A percentile compares a stretch with the other conserved stretches of the same genome.
Evolutionary conservation across 495 filamentous ascomycete species (phyloP).

Genomic region (Cercophora sp.): DNA sequence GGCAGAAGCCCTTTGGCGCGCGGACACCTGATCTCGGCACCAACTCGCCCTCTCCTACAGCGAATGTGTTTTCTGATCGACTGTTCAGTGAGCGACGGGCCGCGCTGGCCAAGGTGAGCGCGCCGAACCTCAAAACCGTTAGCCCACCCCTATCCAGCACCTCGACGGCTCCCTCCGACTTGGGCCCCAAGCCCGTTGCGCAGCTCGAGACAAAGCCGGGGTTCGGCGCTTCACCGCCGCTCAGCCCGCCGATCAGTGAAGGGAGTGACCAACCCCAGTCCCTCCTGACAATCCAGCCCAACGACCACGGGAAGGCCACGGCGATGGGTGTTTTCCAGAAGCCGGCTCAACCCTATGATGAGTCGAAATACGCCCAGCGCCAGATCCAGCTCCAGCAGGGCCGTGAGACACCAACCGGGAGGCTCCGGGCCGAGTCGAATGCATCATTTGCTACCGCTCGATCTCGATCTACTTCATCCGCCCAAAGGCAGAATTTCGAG

Average conservation of each 20-base stretch:
- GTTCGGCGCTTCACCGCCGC: constrained; percentile 54
- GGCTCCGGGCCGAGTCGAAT: constrained; percentile 31
- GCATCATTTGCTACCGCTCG: constrained; percentile 20
- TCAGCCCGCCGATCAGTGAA: constrained; percentile 73
- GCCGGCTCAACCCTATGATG: constrained; percentile 70
- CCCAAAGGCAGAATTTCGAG: constrained; percentile 19
- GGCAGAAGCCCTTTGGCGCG: constrained; percentile 49
- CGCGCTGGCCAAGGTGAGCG: constrained; percentile 41
- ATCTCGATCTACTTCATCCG: constrained; percentile 34
- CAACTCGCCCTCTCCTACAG: constrained; percentile 28
- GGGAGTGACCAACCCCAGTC: constrained; percentile 53
- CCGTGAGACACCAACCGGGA: constrained; percentile 45
- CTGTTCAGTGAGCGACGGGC: constrained; percentile 28
- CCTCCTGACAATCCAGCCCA: constrained; percentile 62
- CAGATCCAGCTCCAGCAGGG: constrained; percentile 75
- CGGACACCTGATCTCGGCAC: constrained; percentile 44
- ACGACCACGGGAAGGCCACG: constrained; percentile 80
- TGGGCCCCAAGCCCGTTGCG: constrained; percentile 27
- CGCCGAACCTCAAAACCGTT: constrained; percentile 43
- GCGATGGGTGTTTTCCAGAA: constrained; percentile 82
- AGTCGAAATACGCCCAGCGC: constrained; percentile 77
- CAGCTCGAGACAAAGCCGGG: constrained; percentile 38
- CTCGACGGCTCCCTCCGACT: constrained; percentile 23
- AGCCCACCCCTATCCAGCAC: constrained; percentile 36
- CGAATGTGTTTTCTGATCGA: constrained; percentile 29